A percentile compares a stretch with the other conserved stretches of the same genome.
These are phyloP conservation scores for Solanum habrochaites DNA, from an alignment of 257 asterid genomes.

Conservation along the genomic window DNA sequence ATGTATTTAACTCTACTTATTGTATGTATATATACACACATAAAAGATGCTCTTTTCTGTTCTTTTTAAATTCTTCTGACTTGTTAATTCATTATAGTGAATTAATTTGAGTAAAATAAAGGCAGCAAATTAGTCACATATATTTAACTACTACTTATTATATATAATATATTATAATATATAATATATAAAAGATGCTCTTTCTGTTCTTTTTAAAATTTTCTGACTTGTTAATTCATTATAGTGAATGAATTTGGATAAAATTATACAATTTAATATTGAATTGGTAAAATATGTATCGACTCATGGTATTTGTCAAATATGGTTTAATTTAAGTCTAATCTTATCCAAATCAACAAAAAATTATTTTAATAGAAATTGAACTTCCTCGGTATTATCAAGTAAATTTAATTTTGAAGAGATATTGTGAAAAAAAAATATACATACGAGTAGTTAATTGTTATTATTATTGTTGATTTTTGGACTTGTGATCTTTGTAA, in stretches of 20 bases:
- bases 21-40: too few species aligned
- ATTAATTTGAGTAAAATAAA: too few species aligned
- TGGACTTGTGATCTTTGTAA: neutral
- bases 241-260: neutral
- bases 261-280: neutral
- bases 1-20: neutral
- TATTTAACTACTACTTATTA: too few species aligned
- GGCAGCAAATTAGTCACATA: too few species aligned
- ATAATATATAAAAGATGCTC: neutral
- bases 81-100: neutral
- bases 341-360: too few species aligned
- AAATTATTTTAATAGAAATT: too few species aligned
- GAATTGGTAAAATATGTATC: neutral
- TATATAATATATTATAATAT: too few species aligned
- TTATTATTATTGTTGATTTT: too few species aligned
- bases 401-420: too few species aligned
- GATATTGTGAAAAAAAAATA: too few species aligned
- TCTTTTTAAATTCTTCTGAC: neutral
- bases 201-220: neutral
- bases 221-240: neutral
- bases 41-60: neutral
- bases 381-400: neutral
- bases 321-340: neutral
- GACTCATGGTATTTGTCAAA: too few species aligned
- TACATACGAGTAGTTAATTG: fast-evolving